Base-by-base conservation (phyloP, 805 yeast species). In the Yarrowia sp. region DNA sequence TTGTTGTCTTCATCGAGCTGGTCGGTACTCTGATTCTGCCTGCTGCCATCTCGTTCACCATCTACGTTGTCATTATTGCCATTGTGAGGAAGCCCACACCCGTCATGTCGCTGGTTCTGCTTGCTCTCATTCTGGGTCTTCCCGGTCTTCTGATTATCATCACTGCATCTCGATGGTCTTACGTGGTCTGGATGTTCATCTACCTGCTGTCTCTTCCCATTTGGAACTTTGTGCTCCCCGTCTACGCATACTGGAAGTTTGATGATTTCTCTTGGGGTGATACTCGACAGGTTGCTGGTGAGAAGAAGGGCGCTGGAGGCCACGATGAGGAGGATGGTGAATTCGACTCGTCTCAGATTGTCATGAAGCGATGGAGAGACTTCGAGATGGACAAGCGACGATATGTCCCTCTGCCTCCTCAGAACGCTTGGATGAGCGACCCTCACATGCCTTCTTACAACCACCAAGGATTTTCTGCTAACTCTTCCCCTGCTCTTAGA, bases 221-320 rank as follows among this genome's bases (percentile, higher is more conserved):
- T 63, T 92, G 97, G 97, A 92, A 91, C 73, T 87, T 92, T 71
- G 84, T 90, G 6, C 79, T 92, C 60, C 97, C 97, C 2, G 71
- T 84, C 12, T 89, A 92, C 74, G 87, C 97, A 1, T 92, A 79
- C 72, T 92, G 97, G 97, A 91, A 92, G 72, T 91, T 92, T 74
- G 97, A 92, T 73, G 97, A 92, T 72, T 92, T 92, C 76, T 84
- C 91, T 71, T 92, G 97, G 97, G 97, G 97, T 73, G 97, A 92
- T 65, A 91, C 97, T 6, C 82, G 97, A 79, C 80, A 86, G 21
- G 84, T 91, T 55, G 81, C 81, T 24, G 87, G 84, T 21, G 90
- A 84, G 10, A 89, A 82, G 41, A 84, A 79, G 68, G 83, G 85
- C 68, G 9, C 24, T 24, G 83, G 81, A 21, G 84, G 78, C 16